A percentile compares a stretch with the other conserved stretches of the same genome.
Conservation (phyloP, 1,139 yeast genomes). For the Pichia sp. region DNA sequence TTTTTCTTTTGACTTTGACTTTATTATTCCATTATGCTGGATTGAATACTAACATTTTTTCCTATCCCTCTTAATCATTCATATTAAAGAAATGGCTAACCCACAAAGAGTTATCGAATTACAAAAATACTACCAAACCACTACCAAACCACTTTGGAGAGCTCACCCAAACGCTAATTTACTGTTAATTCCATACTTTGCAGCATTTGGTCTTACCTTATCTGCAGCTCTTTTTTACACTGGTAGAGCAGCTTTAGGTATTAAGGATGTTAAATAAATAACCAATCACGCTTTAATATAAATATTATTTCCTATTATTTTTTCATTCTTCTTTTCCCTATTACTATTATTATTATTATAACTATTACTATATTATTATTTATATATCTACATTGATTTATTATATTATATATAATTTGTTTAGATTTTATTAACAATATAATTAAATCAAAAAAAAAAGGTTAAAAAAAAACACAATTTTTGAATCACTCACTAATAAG, state of each 20-base stretch:
- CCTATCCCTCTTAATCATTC: not conserved
- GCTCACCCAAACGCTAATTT: slow-evolving; percentile 71
- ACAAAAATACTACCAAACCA: slow-evolving; percentile 69
- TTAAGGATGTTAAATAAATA: slow-evolving; percentile 42
- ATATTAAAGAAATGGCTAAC: slow-evolving; percentile 13
- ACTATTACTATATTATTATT: too few relatives aligned
- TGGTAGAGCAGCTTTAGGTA: slow-evolving; percentile 71
- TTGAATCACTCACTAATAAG: too few relatives aligned
- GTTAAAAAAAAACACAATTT: too few relatives aligned
- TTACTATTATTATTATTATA: too few relatives aligned
- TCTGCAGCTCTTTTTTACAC: slow-evolving; percentile 67
- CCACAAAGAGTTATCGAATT: slow-evolving; percentile 60
- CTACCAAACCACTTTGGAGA: slow-evolving; percentile 71
- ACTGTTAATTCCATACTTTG: slow-evolving; percentile 85
- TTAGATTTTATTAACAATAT: too few relatives aligned
- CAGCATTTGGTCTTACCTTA: slow-evolving; percentile 69
- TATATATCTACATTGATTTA: too few relatives aligned
- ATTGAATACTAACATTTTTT: slow-evolving; percentile 1
- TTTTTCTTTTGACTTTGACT: not conserved
- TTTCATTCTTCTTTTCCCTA: not conserved
- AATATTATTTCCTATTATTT: not conserved
- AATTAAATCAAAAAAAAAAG: too few relatives aligned
- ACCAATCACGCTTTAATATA: too few relatives aligned
- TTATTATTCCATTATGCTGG: not conserved
- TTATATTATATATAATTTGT: too few relatives aligned